Evolutionary conservation across 495 filamentous ascomycete species (phyloP), one percentile per base, ranked within the genome.

Genomic region (Annulohypoxylon bovei): DNA sequence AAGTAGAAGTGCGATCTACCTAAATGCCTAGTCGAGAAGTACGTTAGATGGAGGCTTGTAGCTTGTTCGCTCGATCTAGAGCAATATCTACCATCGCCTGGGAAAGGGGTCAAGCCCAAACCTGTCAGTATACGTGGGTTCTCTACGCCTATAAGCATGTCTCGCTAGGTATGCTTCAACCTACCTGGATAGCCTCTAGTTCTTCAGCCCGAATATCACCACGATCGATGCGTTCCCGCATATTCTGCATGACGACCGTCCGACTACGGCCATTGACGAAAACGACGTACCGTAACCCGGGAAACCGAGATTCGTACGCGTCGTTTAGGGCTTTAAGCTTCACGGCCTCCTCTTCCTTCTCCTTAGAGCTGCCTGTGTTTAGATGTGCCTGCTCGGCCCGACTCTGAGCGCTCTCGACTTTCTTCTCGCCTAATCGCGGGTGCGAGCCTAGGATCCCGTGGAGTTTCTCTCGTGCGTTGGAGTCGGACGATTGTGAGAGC

Each of bases 241-340:
- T 98, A 77, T 98, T 91, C 61, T 87, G 85, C 90, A 98, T 92
- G 40, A 99, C 91, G 62, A 86, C 84, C 20, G 82, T 81, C 46
- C 93, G 84, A 63, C 84, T 82, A 67, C 93, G 85, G 18, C 94
- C 93, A 81, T 97, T 93, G 58, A 98, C 95, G 80, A 96, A 99
- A 6, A 93, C 89, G 85, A 98, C 92, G 84, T 97, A 98, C 81
- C 89, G 83, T 76, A 98, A 75, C 3, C 95, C 92, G 6, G 93
- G 93, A 80, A 96, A 99, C 46, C 71, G 84, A 39, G 80, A 82
- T 79, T 98, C 95, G 76, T 98, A 99, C 79, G 92, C 88, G 3
- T 79, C 79, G 77, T 99, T 99, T 75, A 98, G 76, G 32, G 71
- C 65, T 37, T 82, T 82, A 49, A 94, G 81, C 68, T 86, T 81